Base-by-base conservation (phyloP, 139 green algal genomes). In the Nannochloris sp. region DNA sequence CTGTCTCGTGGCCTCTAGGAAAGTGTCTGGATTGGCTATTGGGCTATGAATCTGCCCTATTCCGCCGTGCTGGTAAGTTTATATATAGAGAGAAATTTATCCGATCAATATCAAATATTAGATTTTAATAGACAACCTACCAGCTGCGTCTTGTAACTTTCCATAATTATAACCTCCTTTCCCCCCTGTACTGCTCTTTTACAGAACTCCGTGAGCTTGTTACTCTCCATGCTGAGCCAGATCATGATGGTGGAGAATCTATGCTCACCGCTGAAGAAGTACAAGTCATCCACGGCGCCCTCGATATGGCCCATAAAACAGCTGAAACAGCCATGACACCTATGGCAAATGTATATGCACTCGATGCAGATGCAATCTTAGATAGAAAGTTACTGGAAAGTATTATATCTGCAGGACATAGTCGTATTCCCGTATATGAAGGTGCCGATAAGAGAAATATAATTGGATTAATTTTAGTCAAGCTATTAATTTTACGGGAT, bases 261-360 rank as follows among this genome's bases (percentile, higher is more conserved):
- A 60, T 46, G 12, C 51, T 60, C 27, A 53, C 33, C 24, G 59
- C 30, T 5, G 68, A 70, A 29, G 73, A 81, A 44, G 68, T 77
- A 36, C 73, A 67, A 47, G 46, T 88, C 25, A 73, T 90, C 24
- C 71, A 70, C 4, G 83, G 83, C 0, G 83, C 69, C 1, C 66
- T 90, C 23, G 78, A 90, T 51, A 60, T 85, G 64, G 72, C 75
- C 30, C 53, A 68, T 47, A 85, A 87, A 66, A 64, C 45, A 7
- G 83, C 83, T 4, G 36, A 73, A 10, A 38, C 75, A 2, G 76
- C 77, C 32, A 84, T 87, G 74, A 90, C 83, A 1, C 67, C 60
- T 2, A 25, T 90, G 8, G 67, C 76, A 34, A 85, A 85, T 68
- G 79, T 82, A 27, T 69, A 68, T 39, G 70, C 65, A 60, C n/a